phyloP scores from a whole-genome alignment of 345 rosid species.

The Firmiana major region DNA sequence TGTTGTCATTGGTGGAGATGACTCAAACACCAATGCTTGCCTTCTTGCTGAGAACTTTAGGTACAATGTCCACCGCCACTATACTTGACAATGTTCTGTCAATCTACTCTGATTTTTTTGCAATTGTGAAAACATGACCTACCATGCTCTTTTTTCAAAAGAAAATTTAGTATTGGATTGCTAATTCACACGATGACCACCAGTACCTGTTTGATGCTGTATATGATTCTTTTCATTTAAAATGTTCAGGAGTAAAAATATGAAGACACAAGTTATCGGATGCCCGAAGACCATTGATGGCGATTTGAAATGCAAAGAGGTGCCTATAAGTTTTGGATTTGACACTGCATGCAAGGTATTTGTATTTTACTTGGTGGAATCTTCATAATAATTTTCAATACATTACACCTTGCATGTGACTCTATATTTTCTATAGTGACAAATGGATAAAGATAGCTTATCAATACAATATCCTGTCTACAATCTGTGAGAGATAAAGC shows the following conservation, averaged over 20 bases:
- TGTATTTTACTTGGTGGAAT: not conserved
- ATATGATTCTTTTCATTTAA: not conserved
- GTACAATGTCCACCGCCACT: constrained; percentile 23
- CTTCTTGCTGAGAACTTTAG: constrained; percentile 94
- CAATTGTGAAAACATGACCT: not conserved
- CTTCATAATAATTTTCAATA: not conserved
- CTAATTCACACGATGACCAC: not conserved
- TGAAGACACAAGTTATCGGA: constrained; percentile 89
- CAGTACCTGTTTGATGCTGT: not conserved
- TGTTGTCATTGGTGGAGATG: constrained; percentile 95
- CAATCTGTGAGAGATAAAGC: not conserved
- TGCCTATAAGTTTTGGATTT: constrained; percentile 94
- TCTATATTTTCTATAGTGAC: not conserved
- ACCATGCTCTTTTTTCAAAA: not conserved
- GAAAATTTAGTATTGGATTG: not conserved
- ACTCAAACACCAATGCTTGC: constrained; percentile 97
- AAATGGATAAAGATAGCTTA: not conserved
- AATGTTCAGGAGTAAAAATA: constrained; percentile 57
- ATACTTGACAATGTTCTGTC: not conserved
- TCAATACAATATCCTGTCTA: not conserved
- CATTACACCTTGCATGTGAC: not conserved
- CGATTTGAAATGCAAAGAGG: constrained; percentile 96
- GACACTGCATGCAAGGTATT: constrained; percentile 99
- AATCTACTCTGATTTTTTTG: not conserved
- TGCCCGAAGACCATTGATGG: constrained; percentile 99